A percentile compares a stretch with the other conserved stretches of the same genome.
phyloP scores from a whole-genome alignment of 1,284 basidiomycete species.

The Tilletia indica region DNA sequence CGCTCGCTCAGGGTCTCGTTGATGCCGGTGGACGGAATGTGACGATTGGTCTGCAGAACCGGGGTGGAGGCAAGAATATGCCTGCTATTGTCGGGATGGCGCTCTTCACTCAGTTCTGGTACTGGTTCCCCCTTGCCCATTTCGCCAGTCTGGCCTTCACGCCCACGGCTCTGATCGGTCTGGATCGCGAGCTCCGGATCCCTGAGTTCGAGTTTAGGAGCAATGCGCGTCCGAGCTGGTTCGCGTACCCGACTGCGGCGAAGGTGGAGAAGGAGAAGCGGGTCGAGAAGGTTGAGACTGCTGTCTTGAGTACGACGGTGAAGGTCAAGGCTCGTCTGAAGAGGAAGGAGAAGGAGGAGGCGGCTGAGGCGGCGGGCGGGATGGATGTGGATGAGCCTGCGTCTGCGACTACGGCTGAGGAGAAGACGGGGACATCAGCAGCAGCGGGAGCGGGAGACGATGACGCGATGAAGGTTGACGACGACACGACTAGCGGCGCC shows the following conservation, averaged over 20 bases:
- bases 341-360: slow-evolving; percentile 48
- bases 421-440: slow-evolving; percentile 18
- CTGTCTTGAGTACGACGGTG: slow-evolving; percentile 52
- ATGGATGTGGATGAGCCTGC: slow-evolving; percentile 47
- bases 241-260: slow-evolving; percentile 49
- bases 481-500: slow-evolving; percentile 22
- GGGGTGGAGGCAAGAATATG: slow-evolving; percentile 52
- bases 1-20: slow-evolving; percentile 51
- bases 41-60: slow-evolving; percentile 52
- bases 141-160: slow-evolving; percentile 54
- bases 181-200: slow-evolving; percentile 47
- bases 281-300: slow-evolving; percentile 54
- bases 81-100: slow-evolving; percentile 56
- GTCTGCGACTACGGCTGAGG: not conserved
- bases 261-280: slow-evolving; percentile 52
- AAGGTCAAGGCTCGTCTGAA: slow-evolving; percentile 53
- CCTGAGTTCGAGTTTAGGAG: slow-evolving; percentile 50
- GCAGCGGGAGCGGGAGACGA: slow-evolving; percentile 30
- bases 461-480: slow-evolving; percentile 33
- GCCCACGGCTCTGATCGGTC: slow-evolving; percentile 52
- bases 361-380: slow-evolving; percentile 29
- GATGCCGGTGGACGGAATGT: slow-evolving; percentile 55
- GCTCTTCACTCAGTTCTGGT: slow-evolving; percentile 56
- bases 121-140: slow-evolving; percentile 56
- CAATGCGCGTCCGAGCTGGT: slow-evolving; percentile 52